Evolutionary conservation across 2,329 filamentous ascomycete species (phyloP).

Genomic region (Fusarium scirpi): DNA sequence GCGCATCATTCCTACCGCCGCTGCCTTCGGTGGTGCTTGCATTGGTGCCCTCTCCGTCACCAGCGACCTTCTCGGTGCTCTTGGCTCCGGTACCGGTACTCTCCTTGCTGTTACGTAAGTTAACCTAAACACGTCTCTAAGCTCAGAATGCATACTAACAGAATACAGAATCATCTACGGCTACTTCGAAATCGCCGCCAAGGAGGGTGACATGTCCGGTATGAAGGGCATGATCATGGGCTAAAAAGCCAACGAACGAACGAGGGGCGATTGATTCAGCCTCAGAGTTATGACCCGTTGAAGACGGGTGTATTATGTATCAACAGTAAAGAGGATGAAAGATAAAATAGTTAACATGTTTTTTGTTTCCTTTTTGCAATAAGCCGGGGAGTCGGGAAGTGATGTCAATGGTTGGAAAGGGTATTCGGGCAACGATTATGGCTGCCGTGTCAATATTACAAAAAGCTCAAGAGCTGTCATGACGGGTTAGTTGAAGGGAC

Average conservation of each 20-base stretch:
- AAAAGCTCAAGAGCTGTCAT: slow-evolving; percentile 41
- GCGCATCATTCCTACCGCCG: slow-evolving; percentile 97
- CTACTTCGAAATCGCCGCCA: slow-evolving; percentile 99
- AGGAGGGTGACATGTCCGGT: slow-evolving; percentile 94
- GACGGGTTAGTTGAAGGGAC: slow-evolving; percentile 30
- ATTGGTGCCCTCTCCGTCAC: slow-evolving; percentile 97
- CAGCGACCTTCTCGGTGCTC: slow-evolving; percentile 93
- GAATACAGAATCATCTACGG: slow-evolving; percentile 92
- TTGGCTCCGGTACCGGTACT: slow-evolving; percentile 97
- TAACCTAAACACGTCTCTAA: background rate
- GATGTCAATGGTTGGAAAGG: slow-evolving; percentile 43
- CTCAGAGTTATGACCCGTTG: slow-evolving; percentile 34
- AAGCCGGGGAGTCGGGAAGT: slow-evolving; percentile 44
- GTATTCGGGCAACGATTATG: slow-evolving; percentile 42
- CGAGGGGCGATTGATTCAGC: slow-evolving; percentile 39
- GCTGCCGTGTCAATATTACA: slow-evolving; percentile 43
- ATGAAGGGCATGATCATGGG: slow-evolving; percentile 81
- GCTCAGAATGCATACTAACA: slow-evolving; percentile 46
- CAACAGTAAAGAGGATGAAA: slow-evolving; percentile 46
- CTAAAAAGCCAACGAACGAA: slow-evolving; percentile 54
- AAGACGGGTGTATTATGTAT: slow-evolving; percentile 43
- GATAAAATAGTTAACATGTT: slow-evolving; percentile 49
- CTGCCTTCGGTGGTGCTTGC: slow-evolving; percentile 97
- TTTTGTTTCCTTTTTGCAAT: slow-evolving; percentile 44
- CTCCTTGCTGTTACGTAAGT: slow-evolving; percentile 98